phyloP scores from a whole-genome alignment of 176 grass and related monocot genomes.

The Eragrostis nindensis region DNA sequence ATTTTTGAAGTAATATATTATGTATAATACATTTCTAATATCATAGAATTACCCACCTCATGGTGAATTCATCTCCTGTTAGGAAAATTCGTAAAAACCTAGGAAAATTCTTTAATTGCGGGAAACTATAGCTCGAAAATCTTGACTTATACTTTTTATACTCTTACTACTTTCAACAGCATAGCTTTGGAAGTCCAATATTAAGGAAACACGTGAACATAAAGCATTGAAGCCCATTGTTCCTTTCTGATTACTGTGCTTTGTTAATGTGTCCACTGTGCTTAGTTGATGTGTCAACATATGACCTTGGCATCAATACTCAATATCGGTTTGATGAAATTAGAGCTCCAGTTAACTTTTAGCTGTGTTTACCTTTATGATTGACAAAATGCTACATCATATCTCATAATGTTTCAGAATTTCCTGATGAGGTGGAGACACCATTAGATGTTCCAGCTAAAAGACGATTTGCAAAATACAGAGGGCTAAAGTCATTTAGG shows the following conservation, averaged over 20 bases:
- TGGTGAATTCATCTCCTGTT: neutral
- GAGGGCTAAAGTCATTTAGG: conserved; percentile 95
- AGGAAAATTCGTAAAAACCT: conserved; percentile 1
- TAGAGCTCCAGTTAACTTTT: conserved; percentile 24
- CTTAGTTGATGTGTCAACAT: conserved; percentile 1
- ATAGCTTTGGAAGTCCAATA: neutral
- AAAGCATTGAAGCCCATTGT: neutral
- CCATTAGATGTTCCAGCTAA: conserved; percentile 88
- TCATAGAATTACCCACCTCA: neutral
- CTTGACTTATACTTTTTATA: neutral
- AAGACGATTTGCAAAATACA: conserved; percentile 92
- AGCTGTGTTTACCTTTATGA: neutral
- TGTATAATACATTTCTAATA: neutral
- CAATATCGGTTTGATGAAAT: neutral
- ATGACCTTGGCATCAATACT: neutral
- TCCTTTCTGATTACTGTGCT: conserved; percentile 11
- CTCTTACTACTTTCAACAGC: neutral
- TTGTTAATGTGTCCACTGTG: neutral
- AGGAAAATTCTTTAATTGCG: neutral
- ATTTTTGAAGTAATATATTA: neutral
- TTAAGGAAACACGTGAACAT: neutral
- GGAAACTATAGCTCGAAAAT: neutral
- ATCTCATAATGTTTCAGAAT: conserved; percentile 69
- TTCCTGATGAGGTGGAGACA: conserved; percentile 98
- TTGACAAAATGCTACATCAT: conserved; percentile 23